These are phyloP conservation scores for Hansenula sp. DNA, from an alignment of 1,139 yeast species.

Conservation along the genomic window DNA sequence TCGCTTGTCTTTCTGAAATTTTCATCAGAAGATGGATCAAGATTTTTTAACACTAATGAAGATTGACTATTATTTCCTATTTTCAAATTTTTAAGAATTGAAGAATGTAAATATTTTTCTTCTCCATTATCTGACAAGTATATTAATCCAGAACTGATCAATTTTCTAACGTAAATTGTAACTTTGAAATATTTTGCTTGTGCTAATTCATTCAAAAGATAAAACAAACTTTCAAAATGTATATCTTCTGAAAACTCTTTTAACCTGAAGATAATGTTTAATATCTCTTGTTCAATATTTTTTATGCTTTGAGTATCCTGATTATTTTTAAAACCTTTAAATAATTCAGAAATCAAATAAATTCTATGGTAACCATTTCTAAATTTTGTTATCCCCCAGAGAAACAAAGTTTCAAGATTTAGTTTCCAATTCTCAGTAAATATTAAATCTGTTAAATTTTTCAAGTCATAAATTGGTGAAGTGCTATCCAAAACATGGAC, in stretches of 20 bases:
- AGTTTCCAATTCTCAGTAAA: slow-evolving; percentile 35
- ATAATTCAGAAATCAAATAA: slow-evolving; percentile 22
- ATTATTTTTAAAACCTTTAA: slow-evolving; percentile 9
- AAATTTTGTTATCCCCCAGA: slow-evolving; percentile 46
- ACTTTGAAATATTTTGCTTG: slow-evolving; percentile 38
- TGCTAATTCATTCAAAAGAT: slow-evolving; percentile 52
- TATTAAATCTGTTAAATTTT: slow-evolving; percentile 11
- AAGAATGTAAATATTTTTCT: slow-evolving; percentile 30
- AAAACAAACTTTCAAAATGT: slow-evolving; percentile 34
- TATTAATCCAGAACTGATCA: slow-evolving; percentile 80
- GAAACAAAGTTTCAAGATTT: slow-evolving; percentile 34
- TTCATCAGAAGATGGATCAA: slow-evolving; percentile 13
- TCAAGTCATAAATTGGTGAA: slow-evolving; percentile 8
- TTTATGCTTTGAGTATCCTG: slow-evolving; percentile 6
- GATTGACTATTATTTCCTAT: slow-evolving; percentile 32
- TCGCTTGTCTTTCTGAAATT: slow-evolving; percentile 4
- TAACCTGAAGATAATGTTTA: slow-evolving; percentile 35
- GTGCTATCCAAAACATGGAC: slow-evolving; percentile 16
- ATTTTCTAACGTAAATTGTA: slow-evolving; percentile 67
- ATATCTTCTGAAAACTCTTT: slow-evolving; percentile 6
- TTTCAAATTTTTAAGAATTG: slow-evolving; percentile 30
- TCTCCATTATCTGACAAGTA: slow-evolving; percentile 33
- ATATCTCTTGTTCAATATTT: slow-evolving; percentile 40
- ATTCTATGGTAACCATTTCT: slow-evolving; percentile 27
- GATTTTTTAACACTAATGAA: slow-evolving; percentile 33